phyloP scores from a whole-genome alignment of 163 green algal genomes.

The Coccomyxa subellipsoidea region DNA sequence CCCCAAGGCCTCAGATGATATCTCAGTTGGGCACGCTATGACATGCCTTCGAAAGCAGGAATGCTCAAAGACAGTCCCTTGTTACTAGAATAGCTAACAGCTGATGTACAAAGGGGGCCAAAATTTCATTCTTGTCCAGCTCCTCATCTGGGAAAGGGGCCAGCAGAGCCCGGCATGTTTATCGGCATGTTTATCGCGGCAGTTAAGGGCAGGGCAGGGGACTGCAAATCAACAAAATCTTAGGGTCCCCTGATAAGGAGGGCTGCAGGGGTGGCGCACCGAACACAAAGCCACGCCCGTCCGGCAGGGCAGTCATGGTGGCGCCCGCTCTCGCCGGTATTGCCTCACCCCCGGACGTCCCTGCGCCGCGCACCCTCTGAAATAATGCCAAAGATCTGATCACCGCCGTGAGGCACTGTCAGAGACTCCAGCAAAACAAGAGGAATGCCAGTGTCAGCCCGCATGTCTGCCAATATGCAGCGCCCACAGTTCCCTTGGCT shows the following conservation, averaged over 20 bases:
- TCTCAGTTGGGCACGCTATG: neutral
- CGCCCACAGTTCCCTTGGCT: neutral
- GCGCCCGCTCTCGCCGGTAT: constrained; percentile 20
- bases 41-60: neutral
- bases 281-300: constrained; percentile 39
- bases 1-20: neutral
- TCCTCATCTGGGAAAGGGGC: too few species aligned
- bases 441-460: too few species aligned
- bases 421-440: too few species aligned
- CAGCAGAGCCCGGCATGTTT: too few species aligned
- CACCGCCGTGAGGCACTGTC: too few species aligned
- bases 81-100: too few species aligned
- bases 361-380: too few species aligned
- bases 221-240: neutral
- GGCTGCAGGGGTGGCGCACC: neutral
- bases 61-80: neutral
- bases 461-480: too few species aligned
- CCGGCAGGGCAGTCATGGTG: constrained; percentile 26
- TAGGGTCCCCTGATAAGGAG: neutral
- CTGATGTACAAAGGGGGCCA: too few species aligned
- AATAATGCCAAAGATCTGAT: too few species aligned
- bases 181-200: too few species aligned
- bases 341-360: neutral
- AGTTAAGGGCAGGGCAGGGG: neutral
- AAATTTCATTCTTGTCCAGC: too few species aligned